These are phyloP conservation scores for Ilex asprella DNA, from an alignment of 257 asterid genomes.

Conservation along the genomic window DNA sequence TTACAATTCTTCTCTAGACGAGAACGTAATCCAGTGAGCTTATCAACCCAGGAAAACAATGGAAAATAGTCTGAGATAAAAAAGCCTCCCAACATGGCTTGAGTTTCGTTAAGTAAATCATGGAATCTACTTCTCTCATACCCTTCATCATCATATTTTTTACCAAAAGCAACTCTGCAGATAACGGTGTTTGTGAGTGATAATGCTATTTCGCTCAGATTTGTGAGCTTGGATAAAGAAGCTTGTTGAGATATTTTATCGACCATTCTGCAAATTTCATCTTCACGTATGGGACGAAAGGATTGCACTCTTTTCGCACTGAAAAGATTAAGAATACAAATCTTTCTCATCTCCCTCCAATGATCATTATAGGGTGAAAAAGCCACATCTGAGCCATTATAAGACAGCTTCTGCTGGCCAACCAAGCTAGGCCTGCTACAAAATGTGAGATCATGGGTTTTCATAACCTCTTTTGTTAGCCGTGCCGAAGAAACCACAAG, in stretches of 20 bases:
- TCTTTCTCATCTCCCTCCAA: background rate
- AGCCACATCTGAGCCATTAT: background rate
- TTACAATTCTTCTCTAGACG: constrained; percentile 14
- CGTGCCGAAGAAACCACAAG: background rate
- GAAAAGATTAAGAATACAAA: background rate
- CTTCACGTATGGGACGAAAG: background rate
- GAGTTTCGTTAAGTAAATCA: background rate
- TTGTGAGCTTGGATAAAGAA: background rate
- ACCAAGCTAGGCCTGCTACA: background rate
- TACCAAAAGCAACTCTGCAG: background rate
- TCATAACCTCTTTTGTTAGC: background rate
- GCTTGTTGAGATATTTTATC: background rate
- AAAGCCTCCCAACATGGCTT: background rate
- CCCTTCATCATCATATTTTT: background rate
- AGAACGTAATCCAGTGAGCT: constrained; percentile 7
- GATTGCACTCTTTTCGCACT: background rate
- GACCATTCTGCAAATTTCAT: background rate
- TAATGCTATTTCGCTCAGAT: background rate
- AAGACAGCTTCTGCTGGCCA: background rate
- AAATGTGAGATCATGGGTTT: background rate
- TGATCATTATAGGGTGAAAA: background rate
- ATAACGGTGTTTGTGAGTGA: background rate
- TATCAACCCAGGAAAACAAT: constrained; percentile 13
- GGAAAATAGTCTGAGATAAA: constrained; percentile 17
- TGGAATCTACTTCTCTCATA: background rate